These are phyloP conservation scores for Podospora sp. DNA, from an alignment of 495 filamentous ascomycete species.

Conservation along the genomic window DNA sequence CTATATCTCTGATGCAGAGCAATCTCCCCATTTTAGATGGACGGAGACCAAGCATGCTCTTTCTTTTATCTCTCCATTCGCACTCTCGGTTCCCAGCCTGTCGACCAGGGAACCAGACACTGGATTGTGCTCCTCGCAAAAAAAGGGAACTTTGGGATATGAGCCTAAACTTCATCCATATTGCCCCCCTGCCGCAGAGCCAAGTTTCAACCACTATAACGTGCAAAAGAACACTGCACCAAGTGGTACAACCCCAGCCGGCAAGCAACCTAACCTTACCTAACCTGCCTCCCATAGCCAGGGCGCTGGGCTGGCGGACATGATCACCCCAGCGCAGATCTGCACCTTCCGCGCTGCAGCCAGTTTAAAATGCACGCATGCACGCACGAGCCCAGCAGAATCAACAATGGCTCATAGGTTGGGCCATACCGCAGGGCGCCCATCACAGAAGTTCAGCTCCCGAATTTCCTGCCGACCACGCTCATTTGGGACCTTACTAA, in stretches of 20 bases:
- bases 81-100: not conserved
- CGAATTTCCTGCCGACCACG: not conserved
- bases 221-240: not conserved
- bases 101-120: not conserved
- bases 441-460: not conserved
- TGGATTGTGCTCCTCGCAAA: not conserved
- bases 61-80: not conserved
- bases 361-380: not conserved
- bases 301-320: not conserved
- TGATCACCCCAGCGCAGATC: not conserved
- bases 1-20: not conserved
- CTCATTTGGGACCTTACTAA: not conserved
- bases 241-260: not conserved
- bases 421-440: not conserved
- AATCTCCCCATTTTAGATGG: not conserved
- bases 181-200: slow-evolving; percentile 9
- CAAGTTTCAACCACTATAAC: slow-evolving; percentile 6
- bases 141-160: not conserved
- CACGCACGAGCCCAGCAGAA: not conserved
- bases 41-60: not conserved
- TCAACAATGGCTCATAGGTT: not conserved
- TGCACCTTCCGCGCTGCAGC: not conserved
- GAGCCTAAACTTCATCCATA: slow-evolving; percentile 12
- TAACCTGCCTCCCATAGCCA: not conserved
- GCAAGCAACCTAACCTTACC: not conserved